Conservation (phyloP, 2,329 filamentous ascomycete species). For the Fusarium guadeloupense region DNA sequence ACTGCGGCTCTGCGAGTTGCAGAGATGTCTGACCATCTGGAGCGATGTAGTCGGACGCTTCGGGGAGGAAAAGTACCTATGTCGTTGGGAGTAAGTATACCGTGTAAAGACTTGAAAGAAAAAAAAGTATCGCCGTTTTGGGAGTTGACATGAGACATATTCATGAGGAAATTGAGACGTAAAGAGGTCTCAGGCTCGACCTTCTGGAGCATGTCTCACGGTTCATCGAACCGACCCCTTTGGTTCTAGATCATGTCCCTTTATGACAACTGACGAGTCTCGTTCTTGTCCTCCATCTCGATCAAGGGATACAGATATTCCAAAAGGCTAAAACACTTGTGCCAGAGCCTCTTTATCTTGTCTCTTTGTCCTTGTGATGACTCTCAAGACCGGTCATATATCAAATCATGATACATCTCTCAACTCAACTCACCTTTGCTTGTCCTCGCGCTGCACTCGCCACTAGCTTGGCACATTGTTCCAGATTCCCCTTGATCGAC, state of each 20-base stretch:
- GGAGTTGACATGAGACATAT: conserved; percentile 2
- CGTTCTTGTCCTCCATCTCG: conserved; percentile 14
- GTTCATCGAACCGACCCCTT: conserved; percentile 15
- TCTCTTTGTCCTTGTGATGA: background rate
- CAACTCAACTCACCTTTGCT: conserved; percentile 73
- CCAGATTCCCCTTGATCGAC: conserved; percentile 80
- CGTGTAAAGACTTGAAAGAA: conserved; percentile 15
- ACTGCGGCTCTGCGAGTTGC: conserved; percentile 73
- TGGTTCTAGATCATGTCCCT: conserved; percentile 3
- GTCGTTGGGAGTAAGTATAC: conserved; percentile 34
- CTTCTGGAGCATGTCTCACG: conserved; percentile 37
- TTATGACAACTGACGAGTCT: conserved; percentile 11
- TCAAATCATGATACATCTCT: background rate
- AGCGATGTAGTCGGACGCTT: conserved; percentile 90
- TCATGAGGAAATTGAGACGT: background rate
- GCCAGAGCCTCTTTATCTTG: background rate
- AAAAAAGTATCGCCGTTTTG: conserved; percentile 27
- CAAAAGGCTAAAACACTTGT: conserved; percentile 14
- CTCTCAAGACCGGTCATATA: conserved; percentile 7
- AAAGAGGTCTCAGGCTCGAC: conserved; percentile 21
- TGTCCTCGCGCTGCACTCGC: conserved; percentile 77
- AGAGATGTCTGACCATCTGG: conserved; percentile 73
- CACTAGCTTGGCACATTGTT: conserved; percentile 77
- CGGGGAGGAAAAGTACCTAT: conserved; percentile 86
- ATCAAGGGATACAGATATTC: conserved; percentile 25